phyloP scores from a whole-genome alignment of 2,329 filamentous ascomycete genomes.

The Phialophora expanda region DNA sequence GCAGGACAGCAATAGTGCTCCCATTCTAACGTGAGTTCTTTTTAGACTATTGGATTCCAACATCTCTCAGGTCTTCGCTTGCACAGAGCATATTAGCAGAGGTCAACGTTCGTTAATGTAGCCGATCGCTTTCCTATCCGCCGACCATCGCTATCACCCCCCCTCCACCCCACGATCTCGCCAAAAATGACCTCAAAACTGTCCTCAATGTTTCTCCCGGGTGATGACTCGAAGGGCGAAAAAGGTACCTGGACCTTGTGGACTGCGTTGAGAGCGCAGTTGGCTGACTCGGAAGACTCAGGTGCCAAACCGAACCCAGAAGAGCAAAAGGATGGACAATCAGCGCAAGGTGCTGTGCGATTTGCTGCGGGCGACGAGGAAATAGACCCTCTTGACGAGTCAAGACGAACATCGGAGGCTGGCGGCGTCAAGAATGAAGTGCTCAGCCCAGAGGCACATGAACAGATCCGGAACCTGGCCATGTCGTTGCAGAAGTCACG shows the following conservation, averaged over 20 bases:
- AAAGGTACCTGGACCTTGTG: slow-evolving; percentile 29
- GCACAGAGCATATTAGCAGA: background rate
- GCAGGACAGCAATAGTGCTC: slow-evolving; percentile 5
- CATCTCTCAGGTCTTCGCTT: slow-evolving; percentile 10
- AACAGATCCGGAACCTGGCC: slow-evolving; percentile 74
- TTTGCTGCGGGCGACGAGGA: slow-evolving; percentile 75
- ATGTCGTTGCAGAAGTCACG: slow-evolving; percentile 73
- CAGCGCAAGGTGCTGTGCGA: slow-evolving; percentile 61
- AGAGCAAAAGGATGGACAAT: slow-evolving; percentile 25
- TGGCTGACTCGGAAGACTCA: slow-evolving; percentile 28
- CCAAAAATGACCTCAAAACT: slow-evolving; percentile 38
- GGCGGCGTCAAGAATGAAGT: slow-evolving; percentile 40
- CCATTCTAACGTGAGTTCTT: slow-evolving; percentile 25
- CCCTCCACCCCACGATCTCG: slow-evolving; percentile 12
- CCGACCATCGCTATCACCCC: slow-evolving; percentile 8
- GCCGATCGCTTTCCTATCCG: slow-evolving; percentile 23
- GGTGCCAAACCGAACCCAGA: slow-evolving; percentile 43
- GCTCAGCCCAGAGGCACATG: slow-evolving; percentile 53
- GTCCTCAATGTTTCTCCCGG: slow-evolving; percentile 37
- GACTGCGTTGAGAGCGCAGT: background rate
- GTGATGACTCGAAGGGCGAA: slow-evolving; percentile 34
- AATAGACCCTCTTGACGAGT: slow-evolving; percentile 58
- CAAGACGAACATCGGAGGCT: slow-evolving; percentile 25
- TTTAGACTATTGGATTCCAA: slow-evolving; percentile 24
- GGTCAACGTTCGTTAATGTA: slow-evolving; percentile 32